Evolutionary conservation across 192 early-diverging fungal genomes (phyloP), one percentile per base, ranked within the genome.

Genomic region (Linnemannia exigua): DNA sequence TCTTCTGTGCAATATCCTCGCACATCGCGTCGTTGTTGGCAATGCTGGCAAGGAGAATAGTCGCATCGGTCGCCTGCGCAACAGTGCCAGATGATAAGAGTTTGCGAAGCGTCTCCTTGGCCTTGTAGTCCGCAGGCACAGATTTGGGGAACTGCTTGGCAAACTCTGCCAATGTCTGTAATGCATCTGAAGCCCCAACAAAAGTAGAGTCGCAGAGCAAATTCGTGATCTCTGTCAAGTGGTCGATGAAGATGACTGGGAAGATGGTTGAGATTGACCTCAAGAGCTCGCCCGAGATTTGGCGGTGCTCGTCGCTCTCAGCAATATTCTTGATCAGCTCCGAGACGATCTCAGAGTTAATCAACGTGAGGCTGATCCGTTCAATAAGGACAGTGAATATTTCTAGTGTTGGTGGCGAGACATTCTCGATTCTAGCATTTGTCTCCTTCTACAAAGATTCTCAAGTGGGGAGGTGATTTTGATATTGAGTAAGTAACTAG

Each of bases 351-450:
- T 90, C 92, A 61, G 92, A 94, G 77, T 97, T 95, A 69, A 98
- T 82, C 11, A 97, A 88, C 12, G 93, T 94, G 50, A 97, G 82
- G 14, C 93, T 92, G 17, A 96, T 93, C 14, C 95, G 90, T 38
- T 96, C 93, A 66, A 98, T 89, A 31, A 98, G 87, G 20, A 94
- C 83, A 2, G 90, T 87, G 33, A 97, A 96, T 1, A 94, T 92
- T 54, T 98, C 97, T 37, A 92, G 73, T 22, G 92, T 74, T 16
- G 87, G 88, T 22, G 93, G 87, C 0, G 93, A 78, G n/a, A 94
- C 80, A 31, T 90, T 87, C 31, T 95, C 93, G 15, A 98, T 88
- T 14, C 90, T 85, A 68, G 94, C 91, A 22, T 94, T 69, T 3
- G 95, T 81, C 68, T 96, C 95, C 86, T 87, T 83, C 86, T 88